These are phyloP conservation scores for Sporothrix dimorphospora DNA, from an alignment of 2,329 filamentous ascomycete species.

Conservation along the genomic window DNA sequence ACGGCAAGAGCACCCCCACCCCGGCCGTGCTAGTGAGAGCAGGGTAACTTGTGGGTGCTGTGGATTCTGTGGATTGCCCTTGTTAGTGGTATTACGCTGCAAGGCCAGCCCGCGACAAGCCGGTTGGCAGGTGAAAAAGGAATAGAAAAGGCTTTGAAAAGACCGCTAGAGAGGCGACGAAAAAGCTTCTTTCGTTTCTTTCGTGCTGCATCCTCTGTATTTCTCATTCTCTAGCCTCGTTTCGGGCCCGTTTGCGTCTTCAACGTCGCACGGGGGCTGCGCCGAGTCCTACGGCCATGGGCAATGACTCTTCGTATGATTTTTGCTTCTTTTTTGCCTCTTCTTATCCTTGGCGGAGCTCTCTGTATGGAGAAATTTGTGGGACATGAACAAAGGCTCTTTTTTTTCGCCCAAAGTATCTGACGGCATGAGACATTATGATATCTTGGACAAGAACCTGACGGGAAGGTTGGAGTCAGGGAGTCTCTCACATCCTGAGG, in stretches of 20 bases:
- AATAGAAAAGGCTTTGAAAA: not conserved
- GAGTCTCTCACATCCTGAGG: slow-evolving; percentile 5
- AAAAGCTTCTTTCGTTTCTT: not conserved
- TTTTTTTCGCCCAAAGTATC: not conserved
- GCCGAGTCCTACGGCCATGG: not conserved
- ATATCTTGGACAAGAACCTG: not conserved
- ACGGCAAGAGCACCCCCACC: slow-evolving; percentile 22
- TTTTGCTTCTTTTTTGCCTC: not conserved
- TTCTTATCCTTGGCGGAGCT: not conserved
- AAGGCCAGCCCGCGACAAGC: not conserved
- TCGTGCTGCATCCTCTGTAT: not conserved
- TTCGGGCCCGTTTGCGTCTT: not conserved
- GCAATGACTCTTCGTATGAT: slow-evolving; percentile 1
- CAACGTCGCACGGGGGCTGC: not conserved
- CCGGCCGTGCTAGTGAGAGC: slow-evolving; percentile 18
- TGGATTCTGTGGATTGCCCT: not conserved
- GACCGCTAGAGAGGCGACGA: too few species aligned
- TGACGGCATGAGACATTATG: not conserved
- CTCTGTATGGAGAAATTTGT: not conserved
- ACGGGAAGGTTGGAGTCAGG: not conserved
- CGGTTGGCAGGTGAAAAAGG: not conserved
- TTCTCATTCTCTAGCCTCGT: not conserved
- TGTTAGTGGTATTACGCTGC: not conserved
- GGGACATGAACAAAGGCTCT: not conserved
- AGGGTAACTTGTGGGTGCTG: not conserved